Conservation (phyloP, 495 filamentous ascomycete species). For the Gamarada debralockiae region DNA sequence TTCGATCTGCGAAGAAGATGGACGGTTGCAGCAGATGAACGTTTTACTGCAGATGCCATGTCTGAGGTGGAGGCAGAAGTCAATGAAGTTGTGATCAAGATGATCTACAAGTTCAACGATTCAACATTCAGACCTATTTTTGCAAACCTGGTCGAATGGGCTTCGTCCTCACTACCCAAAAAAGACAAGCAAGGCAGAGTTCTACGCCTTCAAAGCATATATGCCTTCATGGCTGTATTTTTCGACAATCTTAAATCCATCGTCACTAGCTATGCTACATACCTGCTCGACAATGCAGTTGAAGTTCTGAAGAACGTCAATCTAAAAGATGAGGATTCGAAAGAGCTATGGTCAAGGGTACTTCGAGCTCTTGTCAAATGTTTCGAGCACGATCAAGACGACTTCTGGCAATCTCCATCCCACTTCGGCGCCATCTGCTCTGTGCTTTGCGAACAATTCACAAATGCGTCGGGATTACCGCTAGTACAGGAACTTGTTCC, state of each 20-base stretch:
- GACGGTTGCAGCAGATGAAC: conserved; percentile 13
- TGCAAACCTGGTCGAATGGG: conserved; percentile 76
- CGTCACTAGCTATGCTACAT: conserved; percentile 84
- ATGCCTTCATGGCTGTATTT: conserved; percentile 72
- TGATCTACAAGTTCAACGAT: conserved; percentile 96
- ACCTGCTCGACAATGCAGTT: conserved; percentile 71
- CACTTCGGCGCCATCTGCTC: conserved; percentile 71
- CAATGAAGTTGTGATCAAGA: conserved; percentile 69
- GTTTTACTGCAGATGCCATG: conserved; percentile 35
- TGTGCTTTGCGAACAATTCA: conserved; percentile 65
- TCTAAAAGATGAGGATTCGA: conserved; percentile 46
- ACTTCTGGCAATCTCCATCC: conserved; percentile 88
- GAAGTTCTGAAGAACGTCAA: conserved; percentile 52
- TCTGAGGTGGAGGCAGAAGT: conserved; percentile 60
- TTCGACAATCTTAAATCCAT: conserved; percentile 87
- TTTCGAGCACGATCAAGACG: conserved; percentile 73
- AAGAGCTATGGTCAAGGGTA: conserved; percentile 55
- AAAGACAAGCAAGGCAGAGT: conserved; percentile 50
- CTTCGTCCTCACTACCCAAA: conserved; percentile 49
- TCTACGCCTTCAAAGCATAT: conserved; percentile 63
- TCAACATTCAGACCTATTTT: conserved; percentile 95
- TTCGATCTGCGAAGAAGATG: conserved; percentile 62
- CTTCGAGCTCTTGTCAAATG: conserved; percentile 65
- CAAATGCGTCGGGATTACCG: conserved; percentile 44
- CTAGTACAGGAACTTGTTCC: conserved; percentile 39